Percentiles rank a stretch among this genome's conserved stretches.
These are phyloP conservation scores for Lasiosphaeria miniovina DNA, from an alignment of 495 filamentous ascomycete species.

Conservation along the genomic window DNA sequence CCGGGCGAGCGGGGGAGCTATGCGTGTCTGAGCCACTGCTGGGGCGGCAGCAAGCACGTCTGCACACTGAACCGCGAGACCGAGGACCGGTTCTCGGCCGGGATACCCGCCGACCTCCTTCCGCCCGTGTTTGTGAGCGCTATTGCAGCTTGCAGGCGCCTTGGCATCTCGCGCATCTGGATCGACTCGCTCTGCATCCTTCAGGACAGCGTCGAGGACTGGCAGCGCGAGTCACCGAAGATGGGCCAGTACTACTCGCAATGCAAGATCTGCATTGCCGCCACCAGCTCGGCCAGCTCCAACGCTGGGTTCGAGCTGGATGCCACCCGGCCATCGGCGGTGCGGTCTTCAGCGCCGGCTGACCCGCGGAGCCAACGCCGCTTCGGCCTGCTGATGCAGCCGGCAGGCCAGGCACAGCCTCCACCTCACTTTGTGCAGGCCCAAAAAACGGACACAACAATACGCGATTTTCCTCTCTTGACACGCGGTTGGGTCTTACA, in stretches of 20 bases:
- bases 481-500: not conserved
- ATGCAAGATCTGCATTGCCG: not conserved
- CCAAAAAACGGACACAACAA: not conserved
- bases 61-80: not conserved
- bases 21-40: not conserved
- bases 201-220: not conserved
- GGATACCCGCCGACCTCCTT: not conserved
- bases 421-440: not conserved
- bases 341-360: not conserved
- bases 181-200: not conserved
- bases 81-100: not conserved
- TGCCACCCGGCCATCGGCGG: not conserved
- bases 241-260: not conserved
- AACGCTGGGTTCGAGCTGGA: not conserved
- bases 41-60: not conserved
- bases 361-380: not conserved
- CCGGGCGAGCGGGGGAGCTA: not conserved
- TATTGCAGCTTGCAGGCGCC: not conserved
- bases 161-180: not conserved
- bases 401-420: not conserved
- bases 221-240: not conserved
- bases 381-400: not conserved
- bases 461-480: not conserved
- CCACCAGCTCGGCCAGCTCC: not conserved
- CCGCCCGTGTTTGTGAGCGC: not conserved